These are phyloP conservation scores for Leishmania mexicana DNA, from an alignment of 208 protist genomes.

Conservation along the genomic window DNA sequence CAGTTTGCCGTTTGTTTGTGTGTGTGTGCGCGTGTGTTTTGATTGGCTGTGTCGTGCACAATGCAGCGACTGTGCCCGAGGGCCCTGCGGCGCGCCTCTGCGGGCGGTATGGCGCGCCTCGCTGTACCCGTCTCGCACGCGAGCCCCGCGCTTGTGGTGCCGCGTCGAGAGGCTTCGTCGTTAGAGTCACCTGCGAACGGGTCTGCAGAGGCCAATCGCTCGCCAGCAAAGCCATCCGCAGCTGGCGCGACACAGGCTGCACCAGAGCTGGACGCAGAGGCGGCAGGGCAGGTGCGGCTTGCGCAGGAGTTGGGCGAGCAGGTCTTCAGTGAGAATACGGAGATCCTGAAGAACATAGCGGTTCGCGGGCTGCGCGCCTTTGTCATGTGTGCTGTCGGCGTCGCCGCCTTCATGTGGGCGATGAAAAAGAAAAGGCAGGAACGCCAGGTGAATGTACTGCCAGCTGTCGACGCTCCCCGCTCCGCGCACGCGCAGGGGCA, in stretches of 20 bases:
- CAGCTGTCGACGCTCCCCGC: not conserved
- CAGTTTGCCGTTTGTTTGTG: not conserved
- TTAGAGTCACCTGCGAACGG: not conserved
- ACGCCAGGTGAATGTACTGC: constrained; percentile 6
- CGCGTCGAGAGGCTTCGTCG: constrained; percentile 3
- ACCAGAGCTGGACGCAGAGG: constrained; percentile 44
- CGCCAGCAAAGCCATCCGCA: not conserved
- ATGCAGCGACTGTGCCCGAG: constrained; percentile 2
- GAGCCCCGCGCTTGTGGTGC: not conserved
- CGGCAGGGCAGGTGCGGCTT: constrained; percentile 57
- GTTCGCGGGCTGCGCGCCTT: constrained; percentile 74
- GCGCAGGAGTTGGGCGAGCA: constrained; percentile 60
- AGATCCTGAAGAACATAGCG: constrained; percentile 68
- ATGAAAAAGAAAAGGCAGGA: constrained; percentile 46
- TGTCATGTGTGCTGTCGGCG: constrained; percentile 51
- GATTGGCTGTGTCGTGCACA: not conserved
- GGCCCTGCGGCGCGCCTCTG: not conserved
- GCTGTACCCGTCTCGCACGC: not conserved
- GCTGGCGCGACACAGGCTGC: not conserved
- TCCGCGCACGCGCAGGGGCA: constrained; percentile 9
- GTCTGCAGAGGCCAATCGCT: not conserved
- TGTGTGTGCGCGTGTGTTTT: no score
- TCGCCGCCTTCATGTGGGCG: constrained; percentile 53
- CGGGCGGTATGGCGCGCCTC: not conserved
- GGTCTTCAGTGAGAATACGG: constrained; percentile 79